phyloP scores from a whole-genome alignment of 345 rosid genomes.

The Hypericum androsaemum region DNA sequence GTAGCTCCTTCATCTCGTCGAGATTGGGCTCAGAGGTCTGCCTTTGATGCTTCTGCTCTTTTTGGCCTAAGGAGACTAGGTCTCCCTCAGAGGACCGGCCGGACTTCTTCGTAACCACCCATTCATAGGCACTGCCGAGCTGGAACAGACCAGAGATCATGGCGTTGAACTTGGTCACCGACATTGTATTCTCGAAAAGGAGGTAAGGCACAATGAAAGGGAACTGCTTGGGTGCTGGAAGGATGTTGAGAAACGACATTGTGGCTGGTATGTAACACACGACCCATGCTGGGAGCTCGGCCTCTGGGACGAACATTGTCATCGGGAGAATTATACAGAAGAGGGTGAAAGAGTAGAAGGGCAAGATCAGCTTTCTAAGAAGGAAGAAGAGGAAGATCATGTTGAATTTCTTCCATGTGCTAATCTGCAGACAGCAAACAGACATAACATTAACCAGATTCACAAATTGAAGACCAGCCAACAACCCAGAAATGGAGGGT shows the following conservation, averaged over 20 bases:
- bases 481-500: background rate
- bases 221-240: slow-evolving; percentile 84
- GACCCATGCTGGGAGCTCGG: slow-evolving; percentile 85
- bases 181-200: slow-evolving; percentile 93
- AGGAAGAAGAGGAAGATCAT: slow-evolving; percentile 88
- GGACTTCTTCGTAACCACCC: slow-evolving; percentile 93
- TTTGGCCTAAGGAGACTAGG: slow-evolving; percentile 49
- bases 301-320: slow-evolving; percentile 95
- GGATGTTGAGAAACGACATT: slow-evolving; percentile 91
- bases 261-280: slow-evolving; percentile 93
- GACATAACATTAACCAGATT: slow-evolving; percentile 3
- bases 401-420: slow-evolving; percentile 71
- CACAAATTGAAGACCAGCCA: background rate
- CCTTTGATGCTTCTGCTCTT: slow-evolving; percentile 44
- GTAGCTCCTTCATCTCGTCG: slow-evolving; percentile 35
- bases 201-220: slow-evolving; percentile 96
- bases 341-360: slow-evolving; percentile 89
- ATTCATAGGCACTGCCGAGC: slow-evolving; percentile 91
- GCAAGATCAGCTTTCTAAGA: slow-evolving; percentile 72
- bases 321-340: slow-evolving; percentile 89
- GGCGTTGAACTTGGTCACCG: slow-evolving; percentile 90
- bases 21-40: slow-evolving; percentile 50
- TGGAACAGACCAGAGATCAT: slow-evolving; percentile 93
- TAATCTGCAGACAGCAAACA: slow-evolving; percentile 47
- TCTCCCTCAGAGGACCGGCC: slow-evolving; percentile 96